These are phyloP conservation scores for Coemansia sp. DNA, from an alignment of 192 early-diverging fungal genomes.

Conservation along the genomic window DNA sequence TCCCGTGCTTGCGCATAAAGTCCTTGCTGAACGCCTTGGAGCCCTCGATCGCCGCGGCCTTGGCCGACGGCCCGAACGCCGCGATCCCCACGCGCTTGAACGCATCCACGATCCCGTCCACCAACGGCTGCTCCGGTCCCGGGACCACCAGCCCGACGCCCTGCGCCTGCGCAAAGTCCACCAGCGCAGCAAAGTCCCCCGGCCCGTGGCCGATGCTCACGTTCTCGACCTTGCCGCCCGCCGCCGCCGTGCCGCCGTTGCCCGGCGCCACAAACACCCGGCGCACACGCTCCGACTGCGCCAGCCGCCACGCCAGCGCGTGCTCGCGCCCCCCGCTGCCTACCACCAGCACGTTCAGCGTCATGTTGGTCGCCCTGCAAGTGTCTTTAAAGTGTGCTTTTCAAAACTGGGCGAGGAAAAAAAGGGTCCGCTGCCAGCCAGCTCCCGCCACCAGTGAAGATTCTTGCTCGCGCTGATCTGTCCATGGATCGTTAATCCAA, in stretches of 20 bases:
- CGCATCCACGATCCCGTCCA: conserved; percentile 77
- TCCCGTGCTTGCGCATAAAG: conserved; percentile 94
- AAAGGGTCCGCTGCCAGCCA: background rate
- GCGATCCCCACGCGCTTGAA: conserved; percentile 73
- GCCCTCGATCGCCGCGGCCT: conserved; percentile 89
- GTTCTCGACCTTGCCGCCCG: conserved; percentile 71
- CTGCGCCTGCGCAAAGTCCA: conserved; percentile 73
- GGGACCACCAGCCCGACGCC: conserved; percentile 75
- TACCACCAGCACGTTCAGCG: conserved; percentile 74
- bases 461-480: background rate
- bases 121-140: conserved; percentile 95
- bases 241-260: conserved; percentile 85
- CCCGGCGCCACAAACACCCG: conserved; percentile 89
- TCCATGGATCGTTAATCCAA: background rate
- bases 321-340: conserved; percentile 97
- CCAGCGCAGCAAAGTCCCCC: conserved; percentile 66
- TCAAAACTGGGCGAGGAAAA: background rate
- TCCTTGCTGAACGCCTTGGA: conserved; percentile 99
- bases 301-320: conserved; percentile 87
- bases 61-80: conserved; percentile 84
- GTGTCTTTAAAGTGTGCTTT: background rate
- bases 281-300: conserved; percentile 67
- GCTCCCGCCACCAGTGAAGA: no score
- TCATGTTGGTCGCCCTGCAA: no score
- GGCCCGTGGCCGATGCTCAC: conserved; percentile 60